phyloP scores from a whole-genome alignment of 2,329 filamentous ascomycete genomes.

The Albifimbria verrucaria region DNA sequence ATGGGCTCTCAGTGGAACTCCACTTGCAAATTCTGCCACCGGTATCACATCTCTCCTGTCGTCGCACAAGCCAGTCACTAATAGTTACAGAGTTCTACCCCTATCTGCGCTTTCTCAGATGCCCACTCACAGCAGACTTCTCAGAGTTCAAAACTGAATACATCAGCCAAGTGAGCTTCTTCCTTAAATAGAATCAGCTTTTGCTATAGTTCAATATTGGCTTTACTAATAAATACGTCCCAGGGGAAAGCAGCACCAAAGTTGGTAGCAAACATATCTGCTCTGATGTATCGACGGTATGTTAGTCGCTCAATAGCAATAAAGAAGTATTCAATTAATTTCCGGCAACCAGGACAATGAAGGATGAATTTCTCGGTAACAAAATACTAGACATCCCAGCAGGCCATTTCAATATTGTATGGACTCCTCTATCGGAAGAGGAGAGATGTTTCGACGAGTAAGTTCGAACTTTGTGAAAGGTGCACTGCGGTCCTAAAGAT shows the following conservation, averaged over 20 bases:
- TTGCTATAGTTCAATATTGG: not conserved
- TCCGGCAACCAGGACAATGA: conserved; percentile 14
- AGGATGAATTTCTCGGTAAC: conserved; percentile 23
- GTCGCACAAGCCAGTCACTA: not conserved
- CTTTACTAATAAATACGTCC: not conserved
- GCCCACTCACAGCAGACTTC: conserved; percentile 5
- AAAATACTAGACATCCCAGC: conserved; percentile 21
- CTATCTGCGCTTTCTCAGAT: conserved; percentile 28
- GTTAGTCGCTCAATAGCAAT: not conserved
- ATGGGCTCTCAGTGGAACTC: conserved; percentile 35
- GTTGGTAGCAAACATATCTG: conserved; percentile 15
- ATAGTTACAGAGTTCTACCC: conserved; percentile 29
- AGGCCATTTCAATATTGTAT: conserved; percentile 11
- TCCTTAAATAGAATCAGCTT: too few species aligned
- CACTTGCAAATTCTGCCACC: conserved; percentile 24
- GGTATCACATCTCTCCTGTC: conserved; percentile 17
- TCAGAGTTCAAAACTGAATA: conserved; percentile 14
- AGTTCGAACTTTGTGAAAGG: not conserved
- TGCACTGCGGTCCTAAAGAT: not conserved
- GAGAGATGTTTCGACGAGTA: conserved; percentile 24
- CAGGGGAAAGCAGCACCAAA: conserved; percentile 10
- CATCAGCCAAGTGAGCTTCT: conserved; percentile 12
- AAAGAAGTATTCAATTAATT: not conserved
- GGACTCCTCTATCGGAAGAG: conserved; percentile 18
- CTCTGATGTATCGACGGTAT: conserved; percentile 26